phyloP scores from a whole-genome alignment of 148 eudicot genomes.

The Rhododendron ovatum region DNA sequence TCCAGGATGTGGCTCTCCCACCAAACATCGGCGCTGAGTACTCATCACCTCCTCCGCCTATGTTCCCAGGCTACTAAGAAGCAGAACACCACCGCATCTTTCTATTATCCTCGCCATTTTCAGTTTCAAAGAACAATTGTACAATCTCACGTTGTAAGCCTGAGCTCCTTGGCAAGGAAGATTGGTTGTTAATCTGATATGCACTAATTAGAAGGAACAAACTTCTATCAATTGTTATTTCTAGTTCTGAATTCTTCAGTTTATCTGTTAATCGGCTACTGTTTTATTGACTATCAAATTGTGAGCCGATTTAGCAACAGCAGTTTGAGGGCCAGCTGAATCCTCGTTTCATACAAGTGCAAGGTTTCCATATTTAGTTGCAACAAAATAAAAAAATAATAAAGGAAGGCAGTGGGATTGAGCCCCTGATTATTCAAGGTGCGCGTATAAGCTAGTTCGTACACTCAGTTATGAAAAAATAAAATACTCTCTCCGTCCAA shows the following conservation, averaged over 20 bases:
- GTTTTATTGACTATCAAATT: not conserved
- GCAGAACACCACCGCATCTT: not conserved
- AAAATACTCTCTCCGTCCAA: not conserved
- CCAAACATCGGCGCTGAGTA: conserved; percentile 45
- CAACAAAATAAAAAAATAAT: not conserved
- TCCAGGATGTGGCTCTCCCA: conserved; percentile 37
- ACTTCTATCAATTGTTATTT: not conserved
- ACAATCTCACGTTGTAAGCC: not conserved
- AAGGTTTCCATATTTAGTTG: not conserved
- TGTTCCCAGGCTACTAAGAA: conserved; percentile 31
- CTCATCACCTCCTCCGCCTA: conserved; percentile 65
- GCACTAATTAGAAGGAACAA: not conserved
- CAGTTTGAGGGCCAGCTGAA: not conserved
- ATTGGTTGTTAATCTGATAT: not conserved
- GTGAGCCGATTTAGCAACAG: not conserved
- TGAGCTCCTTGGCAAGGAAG: not conserved
- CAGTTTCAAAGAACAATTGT: not conserved
- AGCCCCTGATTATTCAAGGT: too few species aligned
- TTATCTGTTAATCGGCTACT: not conserved
- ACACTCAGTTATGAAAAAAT: too few species aligned
- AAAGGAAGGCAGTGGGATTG: too few species aligned
- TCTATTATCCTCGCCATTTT: not conserved
- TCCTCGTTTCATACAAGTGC: not conserved
- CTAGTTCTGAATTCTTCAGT: not conserved
- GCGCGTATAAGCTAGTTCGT: not conserved